Conservation (phyloP, 2,329 filamentous ascomycete genomes). For the Aspergillus sp. region DNA sequence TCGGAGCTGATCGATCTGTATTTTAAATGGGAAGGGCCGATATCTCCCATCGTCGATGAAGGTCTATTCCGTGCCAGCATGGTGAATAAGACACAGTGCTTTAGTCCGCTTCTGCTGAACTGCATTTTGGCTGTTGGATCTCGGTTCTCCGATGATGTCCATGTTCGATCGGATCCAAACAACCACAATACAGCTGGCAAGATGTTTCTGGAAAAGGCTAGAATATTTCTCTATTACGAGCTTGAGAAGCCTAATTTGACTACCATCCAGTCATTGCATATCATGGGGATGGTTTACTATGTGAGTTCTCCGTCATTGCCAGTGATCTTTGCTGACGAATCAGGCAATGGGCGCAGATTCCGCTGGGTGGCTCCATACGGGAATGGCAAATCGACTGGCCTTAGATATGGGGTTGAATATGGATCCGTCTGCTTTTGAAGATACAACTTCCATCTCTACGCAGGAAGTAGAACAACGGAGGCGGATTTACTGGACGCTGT, state of each 20-base stretch:
- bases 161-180: slow-evolving; percentile 23
- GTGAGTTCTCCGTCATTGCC: slow-evolving; percentile 9
- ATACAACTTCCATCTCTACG: slow-evolving; percentile 16
- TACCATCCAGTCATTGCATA: slow-evolving; percentile 31
- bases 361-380: slow-evolving; percentile 33
- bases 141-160: slow-evolving; percentile 27
- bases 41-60: slow-evolving; percentile 33
- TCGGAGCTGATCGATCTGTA: slow-evolving; percentile 29
- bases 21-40: slow-evolving; percentile 35
- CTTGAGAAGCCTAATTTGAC: slow-evolving; percentile 28
- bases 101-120: slow-evolving; percentile 26
- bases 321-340: background rate
- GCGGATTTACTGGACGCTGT: slow-evolving; percentile 35
- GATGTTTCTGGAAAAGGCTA: slow-evolving; percentile 24
- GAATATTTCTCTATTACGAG: slow-evolving; percentile 15
- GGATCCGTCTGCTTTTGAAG: slow-evolving; percentile 23
- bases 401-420: slow-evolving; percentile 37
- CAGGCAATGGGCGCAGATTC: slow-evolving; percentile 33
- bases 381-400: slow-evolving; percentile 32
- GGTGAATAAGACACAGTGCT: slow-evolving; percentile 22
- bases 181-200: slow-evolving; percentile 32
- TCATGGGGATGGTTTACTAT: slow-evolving; percentile 24
- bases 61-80: slow-evolving; percentile 28
- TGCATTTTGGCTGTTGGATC: slow-evolving; percentile 32
- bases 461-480: slow-evolving; percentile 28